Conservation (phyloP, 1,284 basidiomycete genomes). For the Ceratobasidium theobromae region DNA sequence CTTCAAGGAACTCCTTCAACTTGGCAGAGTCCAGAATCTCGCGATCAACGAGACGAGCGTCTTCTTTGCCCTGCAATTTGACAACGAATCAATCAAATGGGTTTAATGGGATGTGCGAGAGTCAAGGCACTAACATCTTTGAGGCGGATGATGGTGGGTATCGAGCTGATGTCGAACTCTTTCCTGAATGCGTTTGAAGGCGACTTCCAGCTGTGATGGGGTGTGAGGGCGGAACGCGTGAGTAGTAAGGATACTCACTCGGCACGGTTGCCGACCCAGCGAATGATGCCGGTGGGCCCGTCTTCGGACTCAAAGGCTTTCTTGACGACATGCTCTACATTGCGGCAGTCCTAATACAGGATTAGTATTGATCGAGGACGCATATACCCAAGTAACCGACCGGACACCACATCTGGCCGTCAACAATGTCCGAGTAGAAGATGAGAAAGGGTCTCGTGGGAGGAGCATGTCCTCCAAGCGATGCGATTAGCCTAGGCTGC, state of each 20-base stretch:
- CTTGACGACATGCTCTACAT: constrained; percentile 33
- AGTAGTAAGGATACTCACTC: constrained; percentile 16
- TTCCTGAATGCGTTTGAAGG: constrained; percentile 33
- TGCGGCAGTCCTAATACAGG: constrained; percentile 31
- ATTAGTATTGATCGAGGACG: not conserved
- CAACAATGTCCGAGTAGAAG: constrained; percentile 35
- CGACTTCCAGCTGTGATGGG: constrained; percentile 30
- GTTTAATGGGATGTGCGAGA: not conserved
- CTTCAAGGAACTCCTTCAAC: constrained; percentile 31
- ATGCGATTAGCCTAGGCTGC: constrained; percentile 14
- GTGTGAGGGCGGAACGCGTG: not conserved
- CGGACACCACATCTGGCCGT: constrained; percentile 35
- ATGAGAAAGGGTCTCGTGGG: constrained; percentile 32
- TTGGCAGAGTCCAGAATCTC: constrained; percentile 32
- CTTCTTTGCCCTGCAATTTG: constrained; percentile 31
- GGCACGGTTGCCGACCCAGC: constrained; percentile 34
- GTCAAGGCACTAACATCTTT: constrained; percentile 17
- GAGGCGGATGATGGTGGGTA: constrained; percentile 35
- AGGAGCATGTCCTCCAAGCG: constrained; percentile 28
- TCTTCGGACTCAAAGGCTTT: constrained; percentile 31
- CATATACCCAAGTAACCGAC: constrained; percentile 19
- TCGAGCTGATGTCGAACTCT: constrained; percentile 32
- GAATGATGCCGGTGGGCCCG: constrained; percentile 32
- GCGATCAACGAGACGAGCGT: constrained; percentile 32
- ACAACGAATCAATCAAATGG: not conserved